phyloP scores from a whole-genome alignment of 2,329 filamentous ascomycete genomes.

The Colletotrichum somersetense region DNA sequence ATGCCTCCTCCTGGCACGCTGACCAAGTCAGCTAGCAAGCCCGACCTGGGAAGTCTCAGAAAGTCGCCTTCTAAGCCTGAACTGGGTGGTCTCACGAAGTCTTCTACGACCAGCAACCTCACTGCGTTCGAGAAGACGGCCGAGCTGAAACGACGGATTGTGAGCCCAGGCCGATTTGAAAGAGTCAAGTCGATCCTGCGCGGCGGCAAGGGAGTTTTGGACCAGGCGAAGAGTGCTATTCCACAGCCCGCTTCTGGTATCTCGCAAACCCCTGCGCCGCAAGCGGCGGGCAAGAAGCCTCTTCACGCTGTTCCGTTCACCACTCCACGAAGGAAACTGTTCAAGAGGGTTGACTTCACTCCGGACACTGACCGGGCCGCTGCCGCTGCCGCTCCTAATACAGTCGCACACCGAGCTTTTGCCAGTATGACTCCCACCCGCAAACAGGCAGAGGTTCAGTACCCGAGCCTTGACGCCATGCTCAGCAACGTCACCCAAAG shows the following conservation, averaged over 20 bases:
- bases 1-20: slow-evolving; percentile 64
- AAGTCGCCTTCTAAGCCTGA: slow-evolving; percentile 67
- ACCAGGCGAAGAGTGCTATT: slow-evolving; percentile 61
- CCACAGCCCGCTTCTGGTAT: slow-evolving; percentile 56
- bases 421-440: slow-evolving; percentile 58
- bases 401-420: slow-evolving; percentile 56
- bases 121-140: slow-evolving; percentile 49
- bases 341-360: slow-evolving; percentile 85
- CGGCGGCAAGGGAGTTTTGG: slow-evolving; percentile 52
- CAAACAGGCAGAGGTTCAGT: slow-evolving; percentile 52
- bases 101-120: slow-evolving; percentile 63
- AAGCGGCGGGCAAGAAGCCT: slow-evolving; percentile 61
- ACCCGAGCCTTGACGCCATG: slow-evolving; percentile 49
- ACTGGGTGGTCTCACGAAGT: slow-evolving; percentile 55
- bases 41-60: slow-evolving; percentile 27
- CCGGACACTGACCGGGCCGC: slow-evolving; percentile 71
- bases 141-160: slow-evolving; percentile 53
- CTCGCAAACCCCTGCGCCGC: slow-evolving; percentile 62
- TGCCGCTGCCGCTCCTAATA: slow-evolving; percentile 55
- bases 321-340: slow-evolving; percentile 75
- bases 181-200: slow-evolving; percentile 71
- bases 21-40: slow-evolving; percentile 41
- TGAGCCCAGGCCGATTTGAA: slow-evolving; percentile 66
- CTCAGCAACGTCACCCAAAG: slow-evolving; percentile 47
- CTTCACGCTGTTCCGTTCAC: slow-evolving; percentile 67